Evolutionary conservation across 441 rosid genomes (phyloP).

Genomic region (Bocquillonia castaneifolia): DNA sequence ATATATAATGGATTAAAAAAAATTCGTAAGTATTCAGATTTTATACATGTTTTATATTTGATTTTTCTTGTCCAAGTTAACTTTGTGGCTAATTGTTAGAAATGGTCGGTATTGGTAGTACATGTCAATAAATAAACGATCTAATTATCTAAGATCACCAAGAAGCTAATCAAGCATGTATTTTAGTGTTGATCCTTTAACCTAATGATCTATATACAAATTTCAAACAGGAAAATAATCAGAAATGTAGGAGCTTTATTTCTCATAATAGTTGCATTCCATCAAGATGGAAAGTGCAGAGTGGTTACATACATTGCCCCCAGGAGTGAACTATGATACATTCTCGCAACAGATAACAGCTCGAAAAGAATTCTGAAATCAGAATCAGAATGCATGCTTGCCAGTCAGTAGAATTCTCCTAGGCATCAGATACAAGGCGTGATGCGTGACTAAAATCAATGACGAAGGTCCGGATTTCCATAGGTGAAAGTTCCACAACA

Average conservation of each 20-base stretch:
- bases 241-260: neutral
- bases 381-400: neutral
- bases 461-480: conserved; percentile 89
- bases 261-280: neutral
- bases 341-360: neutral
- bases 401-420: neutral
- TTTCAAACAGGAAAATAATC: too few species aligned
- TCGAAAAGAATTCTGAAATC: neutral
- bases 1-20: too few species aligned
- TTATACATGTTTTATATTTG: too few species aligned
- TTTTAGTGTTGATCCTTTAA: too few species aligned
- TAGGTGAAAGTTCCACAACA: conserved; percentile 80
- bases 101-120: too few species aligned
- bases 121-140: too few species aligned
- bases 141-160: too few species aligned
- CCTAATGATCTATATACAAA: too few species aligned
- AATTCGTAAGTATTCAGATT: too few species aligned
- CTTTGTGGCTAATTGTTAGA: too few species aligned
- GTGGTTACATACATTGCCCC: neutral
- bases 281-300: neutral
- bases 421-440: conserved; percentile 21
- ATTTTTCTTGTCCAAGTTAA: too few species aligned
- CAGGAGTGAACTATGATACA: neutral
- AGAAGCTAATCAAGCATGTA: too few species aligned
- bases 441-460: conserved; percentile 32